phyloP scores from a whole-genome alignment of 768 basidiomycete species.

The Sporobolomyces phaffii region DNA sequence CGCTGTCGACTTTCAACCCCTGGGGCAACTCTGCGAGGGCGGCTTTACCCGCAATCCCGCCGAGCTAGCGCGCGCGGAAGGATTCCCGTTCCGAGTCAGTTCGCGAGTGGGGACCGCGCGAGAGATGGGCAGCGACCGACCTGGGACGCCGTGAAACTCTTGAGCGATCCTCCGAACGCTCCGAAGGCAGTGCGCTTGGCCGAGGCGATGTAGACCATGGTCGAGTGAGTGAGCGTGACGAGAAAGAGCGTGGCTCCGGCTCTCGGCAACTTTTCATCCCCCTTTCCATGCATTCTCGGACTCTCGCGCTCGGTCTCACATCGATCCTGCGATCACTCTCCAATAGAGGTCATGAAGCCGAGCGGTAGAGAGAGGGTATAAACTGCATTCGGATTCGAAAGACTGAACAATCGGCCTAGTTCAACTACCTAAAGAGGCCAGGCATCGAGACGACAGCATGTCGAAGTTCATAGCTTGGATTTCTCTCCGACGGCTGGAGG shows the following conservation, averaged over 20 bases:
- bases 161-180: slow-evolving; percentile 47
- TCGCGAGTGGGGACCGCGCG: not conserved
- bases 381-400: too few species aligned
- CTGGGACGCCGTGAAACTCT: slow-evolving; percentile 27
- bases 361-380: too few species aligned
- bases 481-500: not conserved
- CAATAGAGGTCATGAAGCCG: too few species aligned
- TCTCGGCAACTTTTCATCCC: not conserved
- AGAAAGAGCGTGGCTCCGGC: not conserved
- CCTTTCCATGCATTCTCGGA: too few species aligned
- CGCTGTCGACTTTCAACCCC: slow-evolving; percentile 47
- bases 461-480: slow-evolving; percentile 3
- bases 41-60: slow-evolving; percentile 48
- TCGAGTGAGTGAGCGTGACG: not conserved
- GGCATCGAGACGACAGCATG: too few species aligned
- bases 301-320: too few species aligned
- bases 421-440: too few species aligned
- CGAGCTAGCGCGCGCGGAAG: slow-evolving; percentile 39
- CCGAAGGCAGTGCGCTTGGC: slow-evolving; percentile 49
- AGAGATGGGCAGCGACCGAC: not conserved
- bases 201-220: slow-evolving; percentile 32
- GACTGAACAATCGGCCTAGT: too few species aligned
- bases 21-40: slow-evolving; percentile 47
- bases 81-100: not conserved
- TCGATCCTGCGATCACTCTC: too few species aligned